Evolutionary conservation across 2,329 filamentous ascomycete genomes (phyloP).

Genomic region (Gaeumannomyces sp.): DNA sequence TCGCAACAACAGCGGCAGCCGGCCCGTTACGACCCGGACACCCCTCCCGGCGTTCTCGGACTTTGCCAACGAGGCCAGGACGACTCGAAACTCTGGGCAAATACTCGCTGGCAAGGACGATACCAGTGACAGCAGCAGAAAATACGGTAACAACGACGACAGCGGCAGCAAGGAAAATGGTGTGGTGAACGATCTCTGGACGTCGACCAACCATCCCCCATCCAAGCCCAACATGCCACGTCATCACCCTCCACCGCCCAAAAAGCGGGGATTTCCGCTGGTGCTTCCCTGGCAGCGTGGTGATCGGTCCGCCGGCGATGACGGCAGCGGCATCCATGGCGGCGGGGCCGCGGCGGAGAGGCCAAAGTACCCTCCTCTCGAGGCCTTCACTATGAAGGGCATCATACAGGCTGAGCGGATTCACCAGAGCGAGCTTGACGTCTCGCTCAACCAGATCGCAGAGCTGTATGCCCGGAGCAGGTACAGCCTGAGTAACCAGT

Average conservation of each 20-base stretch:
- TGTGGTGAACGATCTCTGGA: slow-evolving; percentile 6
- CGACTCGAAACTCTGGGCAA: neutral
- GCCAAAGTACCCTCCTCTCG: slow-evolving; percentile 51
- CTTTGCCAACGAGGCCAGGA: neutral
- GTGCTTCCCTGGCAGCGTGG: slow-evolving; percentile 24
- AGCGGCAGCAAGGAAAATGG: slow-evolving; percentile 2
- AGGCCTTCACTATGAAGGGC: slow-evolving; percentile 59
- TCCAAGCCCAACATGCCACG: slow-evolving; percentile 8
- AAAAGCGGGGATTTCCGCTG: slow-evolving; percentile 3
- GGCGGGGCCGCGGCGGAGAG: slow-evolving; percentile 13
- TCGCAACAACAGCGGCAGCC: slow-evolving; percentile 22
- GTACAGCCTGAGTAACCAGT: slow-evolving; percentile 61
- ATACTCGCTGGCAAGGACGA: neutral
- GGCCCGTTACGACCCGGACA: slow-evolving; percentile 25
- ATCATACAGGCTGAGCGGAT: slow-evolving; percentile 46
- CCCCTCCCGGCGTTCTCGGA: slow-evolving; percentile 20
- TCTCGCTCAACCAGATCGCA: slow-evolving; percentile 58
- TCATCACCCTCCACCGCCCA: slow-evolving; percentile 6
- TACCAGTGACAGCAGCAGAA: neutral
- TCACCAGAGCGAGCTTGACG: slow-evolving; percentile 40
- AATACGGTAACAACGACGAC: neutral
- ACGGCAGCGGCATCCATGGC: slow-evolving; percentile 14
- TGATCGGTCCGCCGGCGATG: slow-evolving; percentile 1
- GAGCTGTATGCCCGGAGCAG: slow-evolving; percentile 60
- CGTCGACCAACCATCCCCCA: neutral